These are phyloP conservation scores for Zoysia matrella DNA, from an alignment of 202 grass and related monocot genomes.

Conservation along the genomic window DNA sequence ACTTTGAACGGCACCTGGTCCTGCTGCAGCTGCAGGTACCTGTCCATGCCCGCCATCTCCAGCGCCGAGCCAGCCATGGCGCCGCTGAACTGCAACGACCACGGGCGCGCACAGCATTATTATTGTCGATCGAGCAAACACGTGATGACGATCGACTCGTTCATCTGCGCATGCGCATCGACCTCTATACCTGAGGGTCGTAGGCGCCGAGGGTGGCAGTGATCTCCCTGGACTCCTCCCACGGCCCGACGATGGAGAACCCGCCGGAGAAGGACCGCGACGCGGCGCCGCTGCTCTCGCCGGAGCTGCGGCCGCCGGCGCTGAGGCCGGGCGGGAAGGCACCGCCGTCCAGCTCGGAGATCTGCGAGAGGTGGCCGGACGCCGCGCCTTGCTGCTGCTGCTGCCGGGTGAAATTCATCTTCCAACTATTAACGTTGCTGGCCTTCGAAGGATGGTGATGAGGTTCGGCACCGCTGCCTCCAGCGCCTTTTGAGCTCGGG, in stretches of 20 bases:
- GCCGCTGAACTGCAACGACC: constrained; percentile 35
- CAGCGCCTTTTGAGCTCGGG: constrained; percentile 26
- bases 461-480: constrained; percentile 31
- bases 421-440: constrained; percentile 45
- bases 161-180: background rate
- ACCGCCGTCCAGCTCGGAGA: constrained; percentile 39
- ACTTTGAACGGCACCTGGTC: constrained; percentile 84
- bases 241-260: constrained; percentile 77
- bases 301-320: constrained; percentile 1
- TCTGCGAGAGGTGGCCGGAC: constrained; percentile 41
- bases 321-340: constrained; percentile 20
- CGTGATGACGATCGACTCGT: background rate
- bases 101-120: background rate
- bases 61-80: constrained; percentile 52
- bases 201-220: constrained; percentile 67
- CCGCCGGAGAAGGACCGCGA: constrained; percentile 58
- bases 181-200: constrained; percentile 67
- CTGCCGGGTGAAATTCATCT: constrained; percentile 41
- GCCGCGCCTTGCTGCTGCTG: background rate
- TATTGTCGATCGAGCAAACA: no score
- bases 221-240: constrained; percentile 68
- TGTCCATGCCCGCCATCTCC: constrained; percentile 66
- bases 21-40: constrained; percentile 70
- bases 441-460: constrained; percentile 15
- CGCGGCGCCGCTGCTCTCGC: constrained; percentile 32